phyloP scores from a whole-genome alignment of 2,329 filamentous ascomycete species.

The Botrytis cinerea region DNA sequence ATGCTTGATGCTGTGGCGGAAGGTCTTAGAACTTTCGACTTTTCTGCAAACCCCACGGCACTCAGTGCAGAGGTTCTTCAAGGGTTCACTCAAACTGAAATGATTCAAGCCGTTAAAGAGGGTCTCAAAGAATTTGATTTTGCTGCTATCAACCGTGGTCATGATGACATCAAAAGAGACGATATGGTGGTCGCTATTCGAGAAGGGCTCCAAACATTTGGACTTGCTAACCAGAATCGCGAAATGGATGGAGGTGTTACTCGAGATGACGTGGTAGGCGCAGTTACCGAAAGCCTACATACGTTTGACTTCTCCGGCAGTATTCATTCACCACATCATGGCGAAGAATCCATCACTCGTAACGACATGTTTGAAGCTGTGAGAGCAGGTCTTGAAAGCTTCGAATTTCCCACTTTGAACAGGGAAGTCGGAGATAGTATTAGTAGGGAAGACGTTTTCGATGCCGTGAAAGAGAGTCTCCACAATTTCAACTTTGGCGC shows the following conservation, averaged over 20 bases:
- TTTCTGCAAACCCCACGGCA: slow-evolving; percentile 42
- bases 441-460: slow-evolving; percentile 79
- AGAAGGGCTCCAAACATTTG: slow-evolving; percentile 81
- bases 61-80: slow-evolving; percentile 48
- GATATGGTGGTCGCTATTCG: slow-evolving; percentile 82
- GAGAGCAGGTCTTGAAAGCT: slow-evolving; percentile 57
- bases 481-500: slow-evolving; percentile 50
- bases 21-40: slow-evolving; percentile 55
- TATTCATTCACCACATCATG: slow-evolving; percentile 56
- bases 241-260: slow-evolving; percentile 55
- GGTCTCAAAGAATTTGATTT: slow-evolving; percentile 75
- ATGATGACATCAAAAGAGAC: slow-evolving; percentile 73
- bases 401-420: slow-evolving; percentile 48
- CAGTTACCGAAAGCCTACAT: slow-evolving; percentile 85
- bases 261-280: slow-evolving; percentile 75
- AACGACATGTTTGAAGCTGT: slow-evolving; percentile 67
- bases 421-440: slow-evolving; percentile 50
- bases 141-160: slow-evolving; percentile 71
- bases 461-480: slow-evolving; percentile 71
- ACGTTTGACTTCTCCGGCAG: slow-evolving; percentile 74
- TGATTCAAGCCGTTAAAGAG: slow-evolving; percentile 82
- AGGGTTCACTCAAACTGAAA: slow-evolving; percentile 79
- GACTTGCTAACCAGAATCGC: slow-evolving; percentile 57
- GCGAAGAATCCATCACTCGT: slow-evolving; percentile 56
- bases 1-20: slow-evolving; percentile 65